Conservation (phyloP, 2,329 filamentous ascomycete species). For the Cladobotryum mycophilum region DNA sequence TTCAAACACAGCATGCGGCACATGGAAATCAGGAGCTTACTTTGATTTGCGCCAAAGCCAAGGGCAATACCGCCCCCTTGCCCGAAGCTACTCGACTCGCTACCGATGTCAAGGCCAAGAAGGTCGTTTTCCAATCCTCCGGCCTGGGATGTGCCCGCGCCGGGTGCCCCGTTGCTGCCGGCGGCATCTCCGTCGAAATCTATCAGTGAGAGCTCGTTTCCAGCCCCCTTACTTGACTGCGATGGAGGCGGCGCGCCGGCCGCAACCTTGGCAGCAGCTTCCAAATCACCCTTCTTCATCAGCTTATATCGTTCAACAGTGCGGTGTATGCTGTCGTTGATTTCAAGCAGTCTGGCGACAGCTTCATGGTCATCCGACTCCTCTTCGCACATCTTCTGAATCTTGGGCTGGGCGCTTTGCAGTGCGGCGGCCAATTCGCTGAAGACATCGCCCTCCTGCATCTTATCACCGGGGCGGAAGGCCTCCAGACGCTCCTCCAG, state of each 20-base stretch:
- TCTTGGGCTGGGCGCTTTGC: conserved; percentile 93
- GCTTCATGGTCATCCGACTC: conserved; percentile 96
- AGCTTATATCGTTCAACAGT: conserved; percentile 94
- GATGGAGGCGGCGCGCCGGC: conserved; percentile 56
- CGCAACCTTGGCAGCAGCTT: conserved; percentile 75
- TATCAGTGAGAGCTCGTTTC: conserved; percentile 81
- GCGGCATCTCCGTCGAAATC: conserved; percentile 70
- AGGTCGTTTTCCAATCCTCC: conserved; percentile 83
- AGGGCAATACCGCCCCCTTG: conserved; percentile 78
- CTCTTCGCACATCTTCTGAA: conserved; percentile 99
- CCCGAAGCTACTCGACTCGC: conserved; percentile 54
- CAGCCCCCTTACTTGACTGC: conserved; percentile 48
- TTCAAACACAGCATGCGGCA: no score
- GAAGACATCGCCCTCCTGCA: conserved; percentile 62
- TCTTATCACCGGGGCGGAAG: conserved; percentile 73
- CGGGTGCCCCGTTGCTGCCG: conserved; percentile 37
- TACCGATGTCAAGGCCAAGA: conserved; percentile 76
- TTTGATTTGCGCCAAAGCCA: conserved; percentile 65
- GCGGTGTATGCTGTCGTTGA: conserved; percentile 97
- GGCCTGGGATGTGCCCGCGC: conserved; percentile 39
- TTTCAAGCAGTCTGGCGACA: conserved; percentile 89
- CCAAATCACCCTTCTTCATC: conserved; percentile 89
- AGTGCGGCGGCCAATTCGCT: conserved; percentile 84
- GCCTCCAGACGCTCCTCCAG: conserved; percentile 88
- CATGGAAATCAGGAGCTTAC: conserved; percentile 34